A percentile compares a stretch with the other conserved stretches of the same genome.
Evolutionary conservation across 2,329 filamentous ascomycete species (phyloP).

Genomic region (Fusarium coffeatum): DNA sequence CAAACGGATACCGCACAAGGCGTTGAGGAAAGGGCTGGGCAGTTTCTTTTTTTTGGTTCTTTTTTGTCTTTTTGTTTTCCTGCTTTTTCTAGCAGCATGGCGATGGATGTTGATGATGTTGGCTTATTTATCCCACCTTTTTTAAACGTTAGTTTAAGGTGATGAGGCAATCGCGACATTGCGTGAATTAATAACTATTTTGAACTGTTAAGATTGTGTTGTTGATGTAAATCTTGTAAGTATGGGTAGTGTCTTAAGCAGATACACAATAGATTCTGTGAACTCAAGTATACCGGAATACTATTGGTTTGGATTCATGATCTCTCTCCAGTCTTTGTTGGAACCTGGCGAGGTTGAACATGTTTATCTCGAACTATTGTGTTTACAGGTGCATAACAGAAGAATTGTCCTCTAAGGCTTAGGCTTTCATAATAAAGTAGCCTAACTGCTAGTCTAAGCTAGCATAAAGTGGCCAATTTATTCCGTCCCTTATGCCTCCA

Average conservation of each 20-base stretch:
- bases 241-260: background rate
- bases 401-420: too few relatives aligned
- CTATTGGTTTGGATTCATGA: too few relatives aligned
- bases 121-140: constrained; percentile 19
- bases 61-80: constrained; percentile 10
- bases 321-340: too few relatives aligned
- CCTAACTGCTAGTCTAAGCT: too few relatives aligned
- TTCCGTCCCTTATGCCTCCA: too few relatives aligned
- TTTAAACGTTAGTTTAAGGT: constrained; percentile 34
- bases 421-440: too few relatives aligned
- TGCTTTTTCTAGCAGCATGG: constrained; percentile 46
- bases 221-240: background rate
- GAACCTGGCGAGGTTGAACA: too few relatives aligned
- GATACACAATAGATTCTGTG: background rate
- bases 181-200: constrained; percentile 21
- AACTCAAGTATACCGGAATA: too few relatives aligned
- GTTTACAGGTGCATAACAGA: too few relatives aligned
- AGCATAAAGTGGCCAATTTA: too few relatives aligned
- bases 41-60: constrained; percentile 37
- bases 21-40: constrained; percentile 48
- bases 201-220: background rate
- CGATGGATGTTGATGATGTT: constrained; percentile 49
- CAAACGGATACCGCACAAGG: constrained; percentile 43
- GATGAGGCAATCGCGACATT: constrained; percentile 7
- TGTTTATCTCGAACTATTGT: too few relatives aligned